phyloP scores from a whole-genome alignment of 2,329 filamentous ascomycete species.

The Teratosphaeria destructans region DNA sequence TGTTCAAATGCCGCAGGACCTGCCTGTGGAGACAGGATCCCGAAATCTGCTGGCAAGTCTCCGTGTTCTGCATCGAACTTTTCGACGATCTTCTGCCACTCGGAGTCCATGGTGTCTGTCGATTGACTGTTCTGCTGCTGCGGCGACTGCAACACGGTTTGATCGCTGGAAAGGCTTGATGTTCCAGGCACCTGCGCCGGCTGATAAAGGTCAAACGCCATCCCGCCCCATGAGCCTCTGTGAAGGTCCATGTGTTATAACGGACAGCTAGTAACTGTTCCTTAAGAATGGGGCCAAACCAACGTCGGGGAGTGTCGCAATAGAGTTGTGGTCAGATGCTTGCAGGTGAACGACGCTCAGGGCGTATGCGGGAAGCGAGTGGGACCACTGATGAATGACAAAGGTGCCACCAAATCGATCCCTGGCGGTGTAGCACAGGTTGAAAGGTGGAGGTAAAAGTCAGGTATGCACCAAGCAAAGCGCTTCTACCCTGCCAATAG shows the following conservation, averaged over 20 bases:
- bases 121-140: neutral
- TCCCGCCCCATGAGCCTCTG: neutral
- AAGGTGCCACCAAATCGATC: neutral
- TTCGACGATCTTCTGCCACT: conserved; percentile 5
- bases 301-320: neutral
- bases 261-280: neutral
- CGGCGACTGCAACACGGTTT: neutral
- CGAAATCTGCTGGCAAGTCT: neutral
- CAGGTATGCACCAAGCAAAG: neutral
- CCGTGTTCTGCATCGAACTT: neutral
- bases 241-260: neutral
- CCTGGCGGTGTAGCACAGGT: neutral
- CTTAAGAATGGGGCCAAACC: neutral
- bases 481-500: neutral
- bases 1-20: neutral
- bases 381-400: neutral
- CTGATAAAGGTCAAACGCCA: neutral
- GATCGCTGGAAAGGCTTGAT: neutral
- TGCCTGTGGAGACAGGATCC: conserved; percentile 1
- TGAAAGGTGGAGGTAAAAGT: neutral
- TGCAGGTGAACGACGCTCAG: neutral
- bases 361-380: neutral
- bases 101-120: conserved; percentile 1
- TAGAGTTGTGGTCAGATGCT: neutral
- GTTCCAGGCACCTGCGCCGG: neutral